phyloP scores from a whole-genome alignment of 192 early-diverging fungal species.

The Coemansia sp. region DNA sequence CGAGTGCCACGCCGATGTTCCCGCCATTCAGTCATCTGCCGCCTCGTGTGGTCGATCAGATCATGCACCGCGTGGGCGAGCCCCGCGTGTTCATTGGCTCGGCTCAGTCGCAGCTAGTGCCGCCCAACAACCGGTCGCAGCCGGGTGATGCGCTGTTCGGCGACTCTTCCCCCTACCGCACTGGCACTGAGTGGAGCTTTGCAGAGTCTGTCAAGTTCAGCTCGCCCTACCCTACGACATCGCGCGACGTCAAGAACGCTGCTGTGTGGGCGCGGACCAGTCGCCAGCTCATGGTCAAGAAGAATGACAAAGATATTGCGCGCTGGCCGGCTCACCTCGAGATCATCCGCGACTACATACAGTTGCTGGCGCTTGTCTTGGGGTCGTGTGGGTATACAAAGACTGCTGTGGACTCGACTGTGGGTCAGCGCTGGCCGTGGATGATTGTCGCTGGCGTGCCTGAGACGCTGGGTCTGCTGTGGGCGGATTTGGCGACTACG shows the following conservation, averaged over 20 bases:
- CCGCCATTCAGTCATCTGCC: slow-evolving; percentile 59
- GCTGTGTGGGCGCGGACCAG: slow-evolving; percentile 21
- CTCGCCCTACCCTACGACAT: slow-evolving; percentile 46
- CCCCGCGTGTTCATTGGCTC: slow-evolving; percentile 53
- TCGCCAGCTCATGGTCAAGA: slow-evolving; percentile 26
- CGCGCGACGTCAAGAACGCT: slow-evolving; percentile 24
- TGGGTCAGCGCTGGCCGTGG: slow-evolving; percentile 46
- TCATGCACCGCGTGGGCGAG: slow-evolving; percentile 55
- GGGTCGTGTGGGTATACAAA: slow-evolving; percentile 37
- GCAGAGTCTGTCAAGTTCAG: slow-evolving; percentile 46
- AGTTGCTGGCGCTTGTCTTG: slow-evolving; percentile 44
- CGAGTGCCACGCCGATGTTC: slow-evolving; percentile 41
- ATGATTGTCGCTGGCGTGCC: slow-evolving; percentile 43
- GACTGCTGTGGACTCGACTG: slow-evolving; percentile 33
- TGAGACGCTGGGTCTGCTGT: slow-evolving; percentile 44
- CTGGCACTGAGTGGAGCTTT: slow-evolving; percentile 56
- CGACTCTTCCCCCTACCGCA: slow-evolving; percentile 44
- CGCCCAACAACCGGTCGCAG: slow-evolving; percentile 17
- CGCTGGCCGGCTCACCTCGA: slow-evolving; percentile 48
- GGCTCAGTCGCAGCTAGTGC: slow-evolving; percentile 32
- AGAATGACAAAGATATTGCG: slow-evolving; percentile 31
- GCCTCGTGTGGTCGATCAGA: slow-evolving; percentile 31
- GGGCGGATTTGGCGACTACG: slow-evolving; percentile 53
- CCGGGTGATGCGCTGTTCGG: slow-evolving; percentile 17
- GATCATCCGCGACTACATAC: slow-evolving; percentile 47